A percentile compares a stretch with the other conserved stretches of the same genome.
These are phyloP conservation scores for Diplodia scrobiculata DNA, from an alignment of 2,329 filamentous ascomycete species.

Conservation along the genomic window DNA sequence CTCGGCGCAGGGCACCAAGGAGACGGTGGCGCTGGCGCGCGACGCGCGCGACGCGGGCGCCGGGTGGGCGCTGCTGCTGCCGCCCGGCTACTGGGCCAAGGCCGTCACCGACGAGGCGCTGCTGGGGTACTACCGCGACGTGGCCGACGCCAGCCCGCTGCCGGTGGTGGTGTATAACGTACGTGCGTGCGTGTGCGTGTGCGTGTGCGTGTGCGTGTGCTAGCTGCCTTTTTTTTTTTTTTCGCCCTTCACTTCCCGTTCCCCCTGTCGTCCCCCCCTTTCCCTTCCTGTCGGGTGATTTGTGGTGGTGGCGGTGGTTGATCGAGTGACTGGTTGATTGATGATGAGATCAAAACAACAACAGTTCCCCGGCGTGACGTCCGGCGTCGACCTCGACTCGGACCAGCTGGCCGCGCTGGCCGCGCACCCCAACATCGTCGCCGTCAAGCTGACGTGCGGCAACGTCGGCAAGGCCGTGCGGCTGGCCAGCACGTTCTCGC, in stretches of 20 bases:
- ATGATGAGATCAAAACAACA: too few species aligned
- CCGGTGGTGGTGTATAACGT: conserved; percentile 38
- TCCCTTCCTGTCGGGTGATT: too few species aligned
- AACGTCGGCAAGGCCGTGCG: conserved; percentile 63
- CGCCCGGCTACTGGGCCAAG: conserved; percentile 49
- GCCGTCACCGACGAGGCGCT: conserved; percentile 42
- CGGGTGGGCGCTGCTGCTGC: conserved; percentile 45
- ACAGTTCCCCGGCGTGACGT: conserved; percentile 65
- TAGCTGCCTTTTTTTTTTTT: too few species aligned
- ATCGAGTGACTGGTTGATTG: too few species aligned
- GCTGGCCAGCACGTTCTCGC: conserved; percentile 55
- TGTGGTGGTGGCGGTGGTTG: too few species aligned
- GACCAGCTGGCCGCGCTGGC: conserved; percentile 61
- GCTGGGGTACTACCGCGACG: conserved; percentile 44
- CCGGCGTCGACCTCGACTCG: conserved; percentile 68
- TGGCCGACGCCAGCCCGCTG: conserved; percentile 43
- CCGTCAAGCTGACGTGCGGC: conserved; percentile 67
- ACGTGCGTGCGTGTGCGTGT: too few species aligned
- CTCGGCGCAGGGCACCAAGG: conserved; percentile 45
- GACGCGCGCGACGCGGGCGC: conserved; percentile 48
- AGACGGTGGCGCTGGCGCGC: conserved; percentile 43
- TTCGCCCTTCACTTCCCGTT: too few species aligned
- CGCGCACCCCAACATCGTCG: conserved; percentile 60
- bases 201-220: too few species aligned
- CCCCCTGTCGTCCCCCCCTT: too few species aligned